phyloP scores from a whole-genome alignment of 345 rosid species.

The Theobroma cacao region DNA sequence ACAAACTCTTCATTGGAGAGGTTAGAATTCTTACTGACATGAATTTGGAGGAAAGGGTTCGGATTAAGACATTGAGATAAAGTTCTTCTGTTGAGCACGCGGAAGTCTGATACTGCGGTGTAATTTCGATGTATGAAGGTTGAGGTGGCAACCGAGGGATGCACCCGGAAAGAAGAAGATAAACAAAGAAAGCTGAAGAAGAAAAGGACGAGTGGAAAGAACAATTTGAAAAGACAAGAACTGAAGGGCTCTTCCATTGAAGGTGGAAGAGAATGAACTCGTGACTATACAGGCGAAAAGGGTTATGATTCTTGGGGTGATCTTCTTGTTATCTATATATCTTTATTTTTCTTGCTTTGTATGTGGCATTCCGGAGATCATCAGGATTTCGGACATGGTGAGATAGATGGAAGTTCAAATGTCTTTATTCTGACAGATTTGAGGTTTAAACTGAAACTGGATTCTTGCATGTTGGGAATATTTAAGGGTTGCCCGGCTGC shows the following conservation, averaged over 20 bases:
- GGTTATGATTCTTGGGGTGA: not conserved
- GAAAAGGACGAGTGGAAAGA: not conserved
- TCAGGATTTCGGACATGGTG: not conserved
- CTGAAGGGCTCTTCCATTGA: not conserved
- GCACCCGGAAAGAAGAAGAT: slow-evolving; percentile 20
- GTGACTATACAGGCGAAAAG: not conserved
- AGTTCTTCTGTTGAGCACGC: slow-evolving; percentile 46
- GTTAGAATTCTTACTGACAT: not conserved
- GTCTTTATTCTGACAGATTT: not conserved
- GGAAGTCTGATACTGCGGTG: slow-evolving; percentile 49
- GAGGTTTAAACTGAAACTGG: not conserved
- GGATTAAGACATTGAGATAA: slow-evolving; percentile 28
- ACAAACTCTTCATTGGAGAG: slow-evolving; percentile 44
- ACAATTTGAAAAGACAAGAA: not conserved
- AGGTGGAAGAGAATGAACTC: not conserved
- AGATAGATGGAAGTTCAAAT: not conserved
- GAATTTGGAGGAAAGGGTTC: slow-evolving; percentile 32
- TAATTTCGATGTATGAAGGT: slow-evolving; percentile 27
- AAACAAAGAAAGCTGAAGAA: not conserved
- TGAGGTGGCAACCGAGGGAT: slow-evolving; percentile 31
- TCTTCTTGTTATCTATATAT: not conserved
- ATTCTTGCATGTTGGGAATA: not conserved
- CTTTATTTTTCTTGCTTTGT: not conserved
- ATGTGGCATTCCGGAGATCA: not conserved
- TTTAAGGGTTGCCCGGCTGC: not conserved